phyloP scores from a whole-genome alignment of 768 basidiomycete genomes.

The Lactarius indigo region DNA sequence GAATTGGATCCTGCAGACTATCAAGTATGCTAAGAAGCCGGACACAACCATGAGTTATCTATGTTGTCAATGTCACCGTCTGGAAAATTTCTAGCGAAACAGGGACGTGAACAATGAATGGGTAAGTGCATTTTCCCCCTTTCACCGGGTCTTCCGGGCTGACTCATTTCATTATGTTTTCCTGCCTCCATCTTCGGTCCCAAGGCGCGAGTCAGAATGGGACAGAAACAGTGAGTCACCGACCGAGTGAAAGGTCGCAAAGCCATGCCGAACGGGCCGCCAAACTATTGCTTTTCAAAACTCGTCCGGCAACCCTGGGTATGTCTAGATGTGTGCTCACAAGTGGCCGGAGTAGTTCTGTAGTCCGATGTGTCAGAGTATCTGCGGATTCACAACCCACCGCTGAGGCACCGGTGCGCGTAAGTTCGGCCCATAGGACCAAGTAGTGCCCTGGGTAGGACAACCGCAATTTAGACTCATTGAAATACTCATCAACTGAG shows the following conservation, averaged over 20 bases:
- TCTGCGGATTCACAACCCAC: neutral
- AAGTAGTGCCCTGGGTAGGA: neutral
- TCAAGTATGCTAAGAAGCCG: neutral
- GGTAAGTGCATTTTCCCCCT: neutral
- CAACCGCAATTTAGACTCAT: constrained; percentile 10
- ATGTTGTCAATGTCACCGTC: neutral
- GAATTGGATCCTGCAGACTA: neutral
- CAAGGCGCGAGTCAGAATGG: neutral
- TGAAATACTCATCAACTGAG: neutral
- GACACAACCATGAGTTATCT: neutral
- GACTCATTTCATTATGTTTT: neutral
- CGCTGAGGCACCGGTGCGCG: neutral
- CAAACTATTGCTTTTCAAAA: neutral
- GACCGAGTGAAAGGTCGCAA: neutral
- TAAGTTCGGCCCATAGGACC: neutral
- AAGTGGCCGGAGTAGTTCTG: neutral
- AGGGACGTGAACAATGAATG: constrained; percentile 5
- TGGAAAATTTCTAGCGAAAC: constrained; percentile 4
- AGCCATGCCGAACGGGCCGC: neutral
- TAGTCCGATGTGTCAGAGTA: neutral
- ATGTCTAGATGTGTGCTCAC: neutral
- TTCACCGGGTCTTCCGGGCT: neutral
- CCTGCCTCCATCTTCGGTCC: neutral
- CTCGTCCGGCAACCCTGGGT: neutral
- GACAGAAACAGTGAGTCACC: neutral